These are phyloP conservation scores for Magnaporthiopsis incrustans DNA, from an alignment of 2,329 filamentous ascomycete species.

Conservation along the genomic window DNA sequence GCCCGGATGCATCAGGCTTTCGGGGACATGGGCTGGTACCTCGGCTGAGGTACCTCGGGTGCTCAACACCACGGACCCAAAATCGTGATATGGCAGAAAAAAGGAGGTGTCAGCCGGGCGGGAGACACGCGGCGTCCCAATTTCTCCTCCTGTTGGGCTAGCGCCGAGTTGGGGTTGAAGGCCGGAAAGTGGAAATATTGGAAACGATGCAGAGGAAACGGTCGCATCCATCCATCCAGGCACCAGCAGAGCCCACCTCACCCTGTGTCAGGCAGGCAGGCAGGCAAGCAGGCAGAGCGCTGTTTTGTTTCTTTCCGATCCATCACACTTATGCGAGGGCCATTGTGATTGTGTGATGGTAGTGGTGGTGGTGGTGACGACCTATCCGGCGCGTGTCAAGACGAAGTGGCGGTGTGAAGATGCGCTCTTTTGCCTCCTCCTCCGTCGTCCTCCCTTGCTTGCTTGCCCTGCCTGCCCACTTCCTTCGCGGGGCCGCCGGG, in stretches of 20 bases:
- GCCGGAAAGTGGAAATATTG: neutral
- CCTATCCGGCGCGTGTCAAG: neutral
- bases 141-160: neutral
- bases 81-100: neutral
- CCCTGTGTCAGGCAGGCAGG: neutral
- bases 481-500: neutral
- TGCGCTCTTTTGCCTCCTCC: no score
- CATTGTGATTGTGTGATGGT: neutral
- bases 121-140: neutral
- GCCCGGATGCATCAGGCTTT: neutral
- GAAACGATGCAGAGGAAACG: neutral
- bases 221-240: no score
- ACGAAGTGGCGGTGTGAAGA: neutral
- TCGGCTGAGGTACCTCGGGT: no score
- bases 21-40: no score
- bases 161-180: neutral
- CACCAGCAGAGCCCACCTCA: neutral
- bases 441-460: no score
- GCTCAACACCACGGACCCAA: neutral
- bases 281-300: neutral
- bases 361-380: neutral
- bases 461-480: neutral
- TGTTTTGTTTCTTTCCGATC: neutral
- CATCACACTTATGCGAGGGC: no score
- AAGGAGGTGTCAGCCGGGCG: neutral